phyloP scores from a whole-genome alignment of 768 basidiomycete genomes.

The Termitomyces sp. region DNA sequence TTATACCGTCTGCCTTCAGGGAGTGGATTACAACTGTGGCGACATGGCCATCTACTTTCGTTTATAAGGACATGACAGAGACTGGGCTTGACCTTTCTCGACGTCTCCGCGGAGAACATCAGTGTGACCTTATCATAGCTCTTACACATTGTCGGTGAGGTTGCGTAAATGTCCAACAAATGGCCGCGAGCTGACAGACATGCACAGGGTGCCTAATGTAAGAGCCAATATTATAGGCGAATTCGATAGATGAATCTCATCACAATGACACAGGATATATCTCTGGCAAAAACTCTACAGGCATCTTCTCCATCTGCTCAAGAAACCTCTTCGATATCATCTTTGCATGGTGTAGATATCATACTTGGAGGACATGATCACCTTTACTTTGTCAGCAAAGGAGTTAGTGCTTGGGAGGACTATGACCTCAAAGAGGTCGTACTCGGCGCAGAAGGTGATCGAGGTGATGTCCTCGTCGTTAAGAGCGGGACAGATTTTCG shows the following conservation, averaged over 20 bases:
- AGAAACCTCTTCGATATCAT: slow-evolving; percentile 31
- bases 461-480: slow-evolving; percentile 65
- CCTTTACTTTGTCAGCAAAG: slow-evolving; percentile 67
- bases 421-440: slow-evolving; percentile 47
- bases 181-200: not conserved
- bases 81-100: slow-evolving; percentile 70
- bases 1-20: slow-evolving; percentile 29
- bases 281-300: slow-evolving; percentile 58
- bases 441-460: slow-evolving; percentile 68
- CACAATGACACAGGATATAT: slow-evolving; percentile 49
- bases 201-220: slow-evolving; percentile 43
- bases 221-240: not conserved
- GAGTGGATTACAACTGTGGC: slow-evolving; percentile 88
- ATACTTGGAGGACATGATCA: slow-evolving; percentile 91
- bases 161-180: not conserved
- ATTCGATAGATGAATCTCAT: not conserved
- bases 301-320: slow-evolving; percentile 57
- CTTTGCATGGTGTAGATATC: slow-evolving; percentile 74
- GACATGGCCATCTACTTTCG: slow-evolving; percentile 80
- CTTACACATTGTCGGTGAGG: slow-evolving; percentile 76
- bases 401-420: slow-evolving; percentile 60
- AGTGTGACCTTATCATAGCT: slow-evolving; percentile 80
- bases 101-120: slow-evolving; percentile 62
- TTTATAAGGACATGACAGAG: slow-evolving; percentile 70
- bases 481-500: slow-evolving; percentile 92